A percentile compares a stretch with the other conserved stretches of the same genome.
Conservation (phyloP, 2,329 filamentous ascomycete genomes). For the Capronia coronata region DNA sequence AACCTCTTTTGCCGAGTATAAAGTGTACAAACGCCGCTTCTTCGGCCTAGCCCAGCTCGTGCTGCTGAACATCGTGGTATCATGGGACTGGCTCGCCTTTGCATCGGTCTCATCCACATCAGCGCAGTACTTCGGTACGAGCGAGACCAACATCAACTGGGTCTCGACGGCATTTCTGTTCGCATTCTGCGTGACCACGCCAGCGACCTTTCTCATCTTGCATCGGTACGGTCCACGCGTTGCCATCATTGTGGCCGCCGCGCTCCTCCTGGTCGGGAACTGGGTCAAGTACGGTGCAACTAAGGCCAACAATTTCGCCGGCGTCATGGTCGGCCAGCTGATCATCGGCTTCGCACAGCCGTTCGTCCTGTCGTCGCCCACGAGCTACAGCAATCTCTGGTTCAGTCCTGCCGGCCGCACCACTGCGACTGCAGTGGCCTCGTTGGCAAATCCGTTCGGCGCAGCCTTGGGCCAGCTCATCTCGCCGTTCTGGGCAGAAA, state of each 20-base stretch:
- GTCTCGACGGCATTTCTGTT: constrained; percentile 82
- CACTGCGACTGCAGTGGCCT: constrained; percentile 77
- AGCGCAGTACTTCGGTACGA: constrained; percentile 67
- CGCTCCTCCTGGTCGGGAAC: constrained; percentile 73
- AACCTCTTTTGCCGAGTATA: constrained; percentile 34
- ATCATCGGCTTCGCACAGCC: constrained; percentile 84
- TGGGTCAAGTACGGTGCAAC: constrained; percentile 82
- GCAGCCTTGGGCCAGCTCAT: constrained; percentile 84
- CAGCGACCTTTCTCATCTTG: constrained; percentile 69
- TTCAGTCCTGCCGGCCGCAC: constrained; percentile 80
- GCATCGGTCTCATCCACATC: constrained; percentile 71
- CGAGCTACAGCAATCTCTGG: constrained; percentile 89
- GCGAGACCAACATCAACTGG: constrained; percentile 81
- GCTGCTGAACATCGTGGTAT: constrained; percentile 84
- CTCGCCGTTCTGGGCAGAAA: constrained; percentile 66
- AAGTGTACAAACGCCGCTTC: constrained; percentile 78
- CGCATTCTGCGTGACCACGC: constrained; percentile 67
- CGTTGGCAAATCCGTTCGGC: constrained; percentile 82
- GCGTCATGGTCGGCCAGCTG: constrained; percentile 87
- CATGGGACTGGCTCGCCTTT: constrained; percentile 96
- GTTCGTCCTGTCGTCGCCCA: constrained; percentile 83
- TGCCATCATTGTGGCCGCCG: constrained; percentile 62
- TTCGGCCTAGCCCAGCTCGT: constrained; percentile 79
- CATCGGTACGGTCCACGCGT: constrained; percentile 69
- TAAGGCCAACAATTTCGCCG: constrained; percentile 54